Conservation (phyloP, 179 eudicot genomes). For the Silene noctiflora region DNA sequence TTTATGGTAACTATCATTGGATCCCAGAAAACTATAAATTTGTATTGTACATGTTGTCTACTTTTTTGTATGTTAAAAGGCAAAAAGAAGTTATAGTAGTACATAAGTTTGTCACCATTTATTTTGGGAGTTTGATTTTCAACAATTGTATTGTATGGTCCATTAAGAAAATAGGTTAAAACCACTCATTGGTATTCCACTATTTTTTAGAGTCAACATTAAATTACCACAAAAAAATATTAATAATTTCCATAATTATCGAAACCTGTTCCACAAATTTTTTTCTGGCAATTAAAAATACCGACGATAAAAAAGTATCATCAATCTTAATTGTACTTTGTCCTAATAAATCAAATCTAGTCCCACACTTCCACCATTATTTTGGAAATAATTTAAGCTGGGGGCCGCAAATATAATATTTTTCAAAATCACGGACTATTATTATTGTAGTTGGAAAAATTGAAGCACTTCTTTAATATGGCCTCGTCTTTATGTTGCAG, state of each 20-base stretch:
- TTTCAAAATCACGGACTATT: not conserved
- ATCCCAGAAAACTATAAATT: too few species aligned
- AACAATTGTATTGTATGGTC: not conserved
- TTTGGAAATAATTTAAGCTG: not conserved
- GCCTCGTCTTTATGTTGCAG: not conserved
- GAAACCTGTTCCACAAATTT: not conserved
- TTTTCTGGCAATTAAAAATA: not conserved
- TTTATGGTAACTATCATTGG: too few species aligned
- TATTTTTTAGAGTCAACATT: not conserved
- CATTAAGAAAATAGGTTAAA: not conserved
- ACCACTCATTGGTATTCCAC: not conserved
- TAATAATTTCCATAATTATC: not conserved
- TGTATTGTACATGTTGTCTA: not conserved
- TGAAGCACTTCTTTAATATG: not conserved
- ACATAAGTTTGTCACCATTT: too few species aligned
- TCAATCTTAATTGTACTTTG: not conserved
- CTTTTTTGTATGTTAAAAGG: not conserved
- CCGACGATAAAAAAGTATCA: too few species aligned
- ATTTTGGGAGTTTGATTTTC: not conserved
- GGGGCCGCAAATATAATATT: not conserved
- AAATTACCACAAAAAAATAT: not conserved
- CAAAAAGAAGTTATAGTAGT: too few species aligned
- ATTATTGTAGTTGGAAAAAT: too few species aligned
- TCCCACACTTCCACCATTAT: not conserved
- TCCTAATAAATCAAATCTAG: too few species aligned